These are phyloP conservation scores for Aspergillus caelatus DNA, from an alignment of 2,329 filamentous ascomycete species.

Conservation along the genomic window DNA sequence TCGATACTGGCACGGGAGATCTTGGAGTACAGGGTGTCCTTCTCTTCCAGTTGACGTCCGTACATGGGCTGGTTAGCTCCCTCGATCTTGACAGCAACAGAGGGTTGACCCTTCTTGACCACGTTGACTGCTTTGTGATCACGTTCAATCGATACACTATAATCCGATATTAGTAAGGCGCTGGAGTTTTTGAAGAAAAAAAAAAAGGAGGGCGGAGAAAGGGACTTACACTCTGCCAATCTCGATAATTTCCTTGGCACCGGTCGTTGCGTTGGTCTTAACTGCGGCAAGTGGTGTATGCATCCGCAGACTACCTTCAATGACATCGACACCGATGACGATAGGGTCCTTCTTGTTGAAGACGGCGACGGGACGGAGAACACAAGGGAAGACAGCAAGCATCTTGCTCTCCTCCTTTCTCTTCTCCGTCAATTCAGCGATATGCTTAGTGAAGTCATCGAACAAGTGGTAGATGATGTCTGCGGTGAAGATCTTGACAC, in stretches of 20 bases:
- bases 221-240: constrained; percentile 87
- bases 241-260: constrained; percentile 78
- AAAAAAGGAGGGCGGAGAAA: background rate
- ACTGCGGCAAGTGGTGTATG: constrained; percentile 90
- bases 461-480: constrained; percentile 99
- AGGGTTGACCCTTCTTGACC: constrained; percentile 96
- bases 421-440: constrained; percentile 81
- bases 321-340: constrained; percentile 90
- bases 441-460: constrained; percentile 93
- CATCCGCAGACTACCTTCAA: constrained; percentile 83
- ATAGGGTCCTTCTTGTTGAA: constrained; percentile 99
- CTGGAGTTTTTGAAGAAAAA: background rate
- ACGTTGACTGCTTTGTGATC: constrained; percentile 93
- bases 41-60: constrained; percentile 91
- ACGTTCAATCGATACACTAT: constrained; percentile 90
- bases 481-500: constrained; percentile 96
- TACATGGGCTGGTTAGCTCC: constrained; percentile 90
- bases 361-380: constrained; percentile 83
- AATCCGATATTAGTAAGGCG: constrained; percentile 22
- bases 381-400: constrained; percentile 94
- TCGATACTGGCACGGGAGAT: constrained; percentile 90
- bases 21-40: constrained; percentile 81
- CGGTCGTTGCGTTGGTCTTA: constrained; percentile 77
- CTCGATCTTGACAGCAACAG: constrained; percentile 97
- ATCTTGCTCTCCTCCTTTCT: constrained; percentile 97